A percentile compares a stretch with the other conserved stretches of the same genome.
These are phyloP conservation scores for Dalbergia oliveri DNA, from an alignment of 306 rosid genomes.

Conservation along the genomic window DNA sequence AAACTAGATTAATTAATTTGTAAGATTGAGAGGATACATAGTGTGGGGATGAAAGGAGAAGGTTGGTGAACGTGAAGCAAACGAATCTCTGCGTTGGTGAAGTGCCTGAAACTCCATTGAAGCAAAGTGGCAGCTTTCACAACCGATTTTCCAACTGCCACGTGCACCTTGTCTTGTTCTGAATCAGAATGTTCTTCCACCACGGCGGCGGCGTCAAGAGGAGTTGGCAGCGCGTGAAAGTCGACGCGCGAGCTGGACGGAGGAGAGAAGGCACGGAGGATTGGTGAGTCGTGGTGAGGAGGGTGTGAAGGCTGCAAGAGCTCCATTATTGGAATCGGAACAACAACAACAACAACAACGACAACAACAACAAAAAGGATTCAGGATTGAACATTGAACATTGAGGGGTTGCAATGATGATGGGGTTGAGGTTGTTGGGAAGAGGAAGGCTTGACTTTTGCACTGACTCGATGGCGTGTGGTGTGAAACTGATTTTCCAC, in stretches of 20 bases:
- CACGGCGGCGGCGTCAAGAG: neutral
- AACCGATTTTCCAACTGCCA: constrained; percentile 74
- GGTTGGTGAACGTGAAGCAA: constrained; percentile 79
- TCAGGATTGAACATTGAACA: neutral
- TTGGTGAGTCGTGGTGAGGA: neutral
- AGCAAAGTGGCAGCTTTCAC: constrained; percentile 66
- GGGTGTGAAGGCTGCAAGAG: neutral
- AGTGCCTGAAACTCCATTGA: constrained; percentile 64
- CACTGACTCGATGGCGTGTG: constrained; percentile 43
- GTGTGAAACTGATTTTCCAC: neutral
- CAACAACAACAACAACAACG: no score
- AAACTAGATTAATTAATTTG: neutral
- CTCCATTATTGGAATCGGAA: neutral
- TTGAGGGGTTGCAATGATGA: no score
- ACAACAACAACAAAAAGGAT: neutral
- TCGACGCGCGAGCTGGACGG: neutral
- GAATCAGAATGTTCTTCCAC: neutral
- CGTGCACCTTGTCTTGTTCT: constrained; percentile 53
- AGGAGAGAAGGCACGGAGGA: neutral
- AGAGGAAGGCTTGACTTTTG: constrained; percentile 46
- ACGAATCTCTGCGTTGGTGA: constrained; percentile 53
- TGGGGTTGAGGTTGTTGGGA: neutral
- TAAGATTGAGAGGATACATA: constrained; percentile 48
- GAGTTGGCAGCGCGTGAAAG: neutral
- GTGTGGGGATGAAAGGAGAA: constrained; percentile 74